Evolutionary conservation across 306 rosid genomes (phyloP).

Genomic region (Carpinus viminea): DNA sequence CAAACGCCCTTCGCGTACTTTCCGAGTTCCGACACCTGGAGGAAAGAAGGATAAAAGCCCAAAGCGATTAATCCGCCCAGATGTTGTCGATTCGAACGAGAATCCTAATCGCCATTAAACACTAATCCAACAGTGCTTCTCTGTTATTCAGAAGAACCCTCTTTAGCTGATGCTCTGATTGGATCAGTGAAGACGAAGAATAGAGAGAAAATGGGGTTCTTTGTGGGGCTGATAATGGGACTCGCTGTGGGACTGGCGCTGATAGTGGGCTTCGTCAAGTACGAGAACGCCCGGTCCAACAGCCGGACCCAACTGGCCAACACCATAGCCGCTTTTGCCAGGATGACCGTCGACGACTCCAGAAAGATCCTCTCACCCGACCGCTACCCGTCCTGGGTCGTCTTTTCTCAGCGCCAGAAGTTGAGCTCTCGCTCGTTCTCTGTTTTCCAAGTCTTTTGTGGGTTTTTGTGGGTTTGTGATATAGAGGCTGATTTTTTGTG

Average conservation of each 20-base stretch:
- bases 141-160: background rate
- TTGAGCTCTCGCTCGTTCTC: constrained; percentile 38
- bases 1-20: background rate
- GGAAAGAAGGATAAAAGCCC: background rate
- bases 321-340: constrained; percentile 73
- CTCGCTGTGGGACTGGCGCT: constrained; percentile 59
- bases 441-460: background rate
- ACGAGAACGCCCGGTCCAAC: constrained; percentile 68
- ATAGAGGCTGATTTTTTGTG: constrained; percentile 13
- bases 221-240: constrained; percentile 71
- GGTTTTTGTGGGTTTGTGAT: background rate
- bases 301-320: constrained; percentile 70
- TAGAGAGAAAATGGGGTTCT: constrained; percentile 56
- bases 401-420: constrained; percentile 82
- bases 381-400: constrained; percentile 89
- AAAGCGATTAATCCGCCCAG: constrained; percentile 25
- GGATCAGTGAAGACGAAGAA: background rate
- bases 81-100: no score
- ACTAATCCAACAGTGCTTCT: background rate
- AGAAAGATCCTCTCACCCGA: constrained; percentile 80
- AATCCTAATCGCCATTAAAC: background rate
- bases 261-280: constrained; percentile 60
- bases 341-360: constrained; percentile 84
- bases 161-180: background rate
- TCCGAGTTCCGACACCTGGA: background rate